phyloP scores from a whole-genome alignment of 352 stramenopile species.

The Globisporangium echinulatum region DNA sequence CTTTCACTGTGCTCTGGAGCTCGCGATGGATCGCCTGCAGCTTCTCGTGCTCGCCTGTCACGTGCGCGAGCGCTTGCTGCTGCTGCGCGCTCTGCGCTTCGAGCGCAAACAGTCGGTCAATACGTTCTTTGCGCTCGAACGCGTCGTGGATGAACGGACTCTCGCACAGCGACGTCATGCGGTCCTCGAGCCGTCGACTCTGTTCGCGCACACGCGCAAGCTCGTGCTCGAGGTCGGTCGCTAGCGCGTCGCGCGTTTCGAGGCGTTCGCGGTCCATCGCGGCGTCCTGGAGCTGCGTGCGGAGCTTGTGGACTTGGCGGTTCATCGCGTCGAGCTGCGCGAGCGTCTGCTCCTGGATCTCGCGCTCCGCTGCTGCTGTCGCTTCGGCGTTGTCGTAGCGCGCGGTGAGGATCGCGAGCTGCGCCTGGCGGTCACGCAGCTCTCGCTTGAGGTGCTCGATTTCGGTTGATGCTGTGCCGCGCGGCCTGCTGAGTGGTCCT shows the following conservation, averaged over 20 bases:
- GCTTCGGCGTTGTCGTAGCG: constrained; percentile 86
- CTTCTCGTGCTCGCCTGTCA: constrained; percentile 75
- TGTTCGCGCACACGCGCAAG: constrained; percentile 63
- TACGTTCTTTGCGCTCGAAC: constrained; percentile 81
- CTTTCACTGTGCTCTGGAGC: constrained; percentile 78
- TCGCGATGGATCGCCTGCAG: constrained; percentile 75
- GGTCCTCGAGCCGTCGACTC: constrained; percentile 85
- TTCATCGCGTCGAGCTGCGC: constrained; percentile 90
- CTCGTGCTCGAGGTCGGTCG: constrained; percentile 77
- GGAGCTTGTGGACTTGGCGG: constrained; percentile 84
- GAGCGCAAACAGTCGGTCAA: constrained; percentile 81
- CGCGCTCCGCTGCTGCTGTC: constrained; percentile 70
- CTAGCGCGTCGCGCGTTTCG: constrained; percentile 52
- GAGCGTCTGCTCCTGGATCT: constrained; percentile 89
- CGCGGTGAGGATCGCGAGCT: constrained; percentile 81
- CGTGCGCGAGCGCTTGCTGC: constrained; percentile 59
- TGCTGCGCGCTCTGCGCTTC: constrained; percentile 80
- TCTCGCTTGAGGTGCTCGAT: constrained; percentile 64
- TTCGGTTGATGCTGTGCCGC: constrained; percentile 17
- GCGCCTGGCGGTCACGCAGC: constrained; percentile 71
- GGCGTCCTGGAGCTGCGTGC: constrained; percentile 73
- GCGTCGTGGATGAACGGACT: constrained; percentile 92
- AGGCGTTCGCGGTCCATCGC: constrained; percentile 75
- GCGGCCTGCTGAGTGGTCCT: neutral
- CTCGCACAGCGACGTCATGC: constrained; percentile 88